Percentiles rank a stretch among this genome's conserved stretches.
These are phyloP conservation scores for Coemansia sp. DNA, from an alignment of 371 early-diverging fungal genomes.

Conservation along the genomic window DNA sequence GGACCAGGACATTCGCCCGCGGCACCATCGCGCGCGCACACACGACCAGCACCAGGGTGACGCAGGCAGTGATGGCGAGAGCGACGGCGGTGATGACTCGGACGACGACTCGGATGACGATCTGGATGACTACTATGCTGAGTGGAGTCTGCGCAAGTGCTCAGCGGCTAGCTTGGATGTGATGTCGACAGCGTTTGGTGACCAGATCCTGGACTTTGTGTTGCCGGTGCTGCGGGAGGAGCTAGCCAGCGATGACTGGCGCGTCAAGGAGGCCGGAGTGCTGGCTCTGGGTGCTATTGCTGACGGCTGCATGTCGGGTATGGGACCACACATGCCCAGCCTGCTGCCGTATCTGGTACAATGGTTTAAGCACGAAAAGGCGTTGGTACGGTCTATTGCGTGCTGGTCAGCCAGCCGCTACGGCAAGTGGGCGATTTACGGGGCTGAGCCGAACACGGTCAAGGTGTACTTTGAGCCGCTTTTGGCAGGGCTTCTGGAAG, in stretches of 20 bases:
- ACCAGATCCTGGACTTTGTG: constrained; percentile 73
- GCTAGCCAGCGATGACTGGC: constrained; percentile 83
- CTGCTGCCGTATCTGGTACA: constrained; percentile 81
- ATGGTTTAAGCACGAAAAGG: constrained; percentile 77
- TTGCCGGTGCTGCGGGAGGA: constrained; percentile 84
- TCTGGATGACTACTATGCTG: constrained; percentile 82
- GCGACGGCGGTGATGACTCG: constrained; percentile 68
- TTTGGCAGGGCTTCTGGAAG: constrained; percentile 71
- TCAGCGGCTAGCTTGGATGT: constrained; percentile 94
- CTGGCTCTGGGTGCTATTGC: constrained; percentile 96
- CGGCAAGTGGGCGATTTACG: constrained; percentile 76
- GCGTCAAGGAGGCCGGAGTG: constrained; percentile 89
- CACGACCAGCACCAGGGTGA: constrained; percentile 63
- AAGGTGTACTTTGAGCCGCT: constrained; percentile 76
- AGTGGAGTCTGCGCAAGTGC: constrained; percentile 98
- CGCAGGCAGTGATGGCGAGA: constrained; percentile 52
- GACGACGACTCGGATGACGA: constrained; percentile 84
- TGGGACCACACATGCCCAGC: constrained; percentile 83
- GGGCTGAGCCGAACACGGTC: constrained; percentile 62
- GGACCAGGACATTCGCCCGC: constrained; percentile 90
- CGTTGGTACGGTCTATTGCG: constrained; percentile 92
- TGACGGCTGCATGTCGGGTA: constrained; percentile 86
- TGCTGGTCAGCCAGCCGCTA: constrained; percentile 97
- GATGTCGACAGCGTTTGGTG: constrained; percentile 81
- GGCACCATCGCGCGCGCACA: constrained; percentile 78